Base-by-base conservation (phyloP, 495 filamentous ascomycete species). In the Hypoxylon fuscum region DNA sequence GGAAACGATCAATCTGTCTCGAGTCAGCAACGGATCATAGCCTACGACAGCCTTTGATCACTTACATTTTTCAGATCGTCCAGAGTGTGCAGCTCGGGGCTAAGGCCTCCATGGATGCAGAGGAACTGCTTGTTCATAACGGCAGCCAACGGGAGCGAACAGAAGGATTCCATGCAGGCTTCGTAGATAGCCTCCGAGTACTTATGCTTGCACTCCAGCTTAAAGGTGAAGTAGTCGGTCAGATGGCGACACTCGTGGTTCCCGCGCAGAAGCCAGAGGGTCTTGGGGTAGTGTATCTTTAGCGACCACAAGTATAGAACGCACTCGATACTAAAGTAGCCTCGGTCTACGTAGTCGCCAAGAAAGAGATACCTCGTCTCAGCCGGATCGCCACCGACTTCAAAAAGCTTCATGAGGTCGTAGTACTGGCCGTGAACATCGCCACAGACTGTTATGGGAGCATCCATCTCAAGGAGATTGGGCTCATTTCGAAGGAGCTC, bases 101-200 rank as follows among this genome's bases (percentile, higher is more conserved):
- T 96, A 62, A 98, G 80, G 45, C 95, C 95, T 62, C 95, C 95
- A 72, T 98, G 95, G 62, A 98, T 98, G 76, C 95, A 98, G 68
- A 98, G 79, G 75, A 98, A 98, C 66, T 98, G 95, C 82, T 98
- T 98, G 84, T 98, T 98, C 95, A 98, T 98, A 56, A 98, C 87
- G 14, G 95, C 95, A 59, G 95, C 95, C 73, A 98, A 82, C 43
- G 95, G 95, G 66, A 98, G 81, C 65, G 89, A 82, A 74, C 95
- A 98, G 84, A 98, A 98, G 25, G 95, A 94, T 58, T 97, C 92
- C 86, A 97, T 94, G 77, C 95, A 97, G 32, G 95, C 95, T 75
- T 98, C 95, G 74, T 98, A 98, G 58, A 98, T 87, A 64, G 84
- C 84, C 77, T 97, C 95, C 44, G 91, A 96, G 77, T 98, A 98